Evolutionary conservation across 1,139 yeast species (phyloP), one percentile per base, ranked within the genome.

Genomic region (Suhomyces panamericanus): DNA sequence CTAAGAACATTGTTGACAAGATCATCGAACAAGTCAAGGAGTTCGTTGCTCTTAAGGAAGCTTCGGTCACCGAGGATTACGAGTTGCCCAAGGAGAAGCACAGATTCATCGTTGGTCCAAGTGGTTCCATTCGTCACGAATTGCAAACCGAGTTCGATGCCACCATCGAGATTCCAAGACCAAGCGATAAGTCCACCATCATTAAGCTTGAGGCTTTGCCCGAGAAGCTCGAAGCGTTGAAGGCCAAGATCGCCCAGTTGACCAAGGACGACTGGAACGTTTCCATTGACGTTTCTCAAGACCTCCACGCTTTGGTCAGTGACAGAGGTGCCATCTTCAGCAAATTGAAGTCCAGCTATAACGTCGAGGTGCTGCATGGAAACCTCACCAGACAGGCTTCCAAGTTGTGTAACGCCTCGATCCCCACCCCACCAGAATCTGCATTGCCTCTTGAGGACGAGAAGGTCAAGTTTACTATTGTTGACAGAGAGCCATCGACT

Each of bases 51-150:
- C 82, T 80, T 32, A 80, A 81, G 51, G 89, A 88, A 62, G 81
- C 83, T 47, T 74, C 83, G 43, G 73, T 82, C 31, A 70, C 77
- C 37, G 85, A 77, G 50, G 75, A 73, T 29, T 60, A 83, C 44
- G 83, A 78, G 9, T 76, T 93, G 55, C 79, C 95, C 35, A 81
- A 83, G 63, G 87, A 83, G 47, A 85, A 85, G 62, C 95, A 88
- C 58, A 80, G 90, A 57, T 74, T 82, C 17, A 63, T 93, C 49
- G 82, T 93, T 64, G 98, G 98, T 32, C 82, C 91, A 35, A 83
- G 83, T 49, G 98, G 98, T 35, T 62, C 81, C 12, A 77, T 80
- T 47, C 88, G 93, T 68, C 85, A 85, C 55, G 75, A 80, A 10
- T 67, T 90, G 51, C 95, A 90, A 70, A 73, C 77, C 22, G 88